Evolutionary conservation across 257 asterid species (phyloP), one percentile per base, ranked within the genome.

Genomic region (Paraleonurus japonicus): DNA sequence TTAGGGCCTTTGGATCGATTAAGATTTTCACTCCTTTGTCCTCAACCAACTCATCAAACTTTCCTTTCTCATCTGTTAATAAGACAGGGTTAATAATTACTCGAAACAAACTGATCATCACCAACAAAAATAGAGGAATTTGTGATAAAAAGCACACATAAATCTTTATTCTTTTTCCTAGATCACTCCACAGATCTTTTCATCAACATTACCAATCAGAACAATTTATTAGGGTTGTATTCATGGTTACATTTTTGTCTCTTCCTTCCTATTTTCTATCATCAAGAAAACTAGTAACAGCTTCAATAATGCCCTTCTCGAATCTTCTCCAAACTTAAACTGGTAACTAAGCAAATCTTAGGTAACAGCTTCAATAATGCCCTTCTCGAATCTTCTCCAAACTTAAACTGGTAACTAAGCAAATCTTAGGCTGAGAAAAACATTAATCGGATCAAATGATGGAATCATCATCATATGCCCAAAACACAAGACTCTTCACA

Each of bases 11-110:
- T 1, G 89, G 92, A 71, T 87, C 92, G 30, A 84, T 74, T 66
- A 84, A 73, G 73, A 87, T 81, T 81, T 82, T 87, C 82, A 87
- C 86, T 51, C 92, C 92, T 78, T 84, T 77, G 76, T 87, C 92
- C 76, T 87, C 92, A 61, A 95, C 93, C 89, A 90, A 48, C 73
- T 90, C 96, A 78, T 95, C 99, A 66, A 95, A 89, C 88, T 92
- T 95, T 2, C 89, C 96, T 71, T 89, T 95, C 70, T 92, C 94
- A 51, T 95, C 96, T 94, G 87, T 58, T 51, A 71, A 65, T 23
- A 66, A 9, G 67, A 16, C 64, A 75, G 55, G 57, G 4, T n/a
- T 19, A 33, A 43, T 43, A 13, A 47, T 37, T 16, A 33, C 27
- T 58, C 32, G 27, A 16, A 35, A 64, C 3, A n/a, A 59, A 12